Percentiles rank a stretch among this genome's conserved stretches.
phyloP scores from a whole-genome alignment of 2,329 filamentous ascomycete genomes.

The Madurella mycetomatis region DNA sequence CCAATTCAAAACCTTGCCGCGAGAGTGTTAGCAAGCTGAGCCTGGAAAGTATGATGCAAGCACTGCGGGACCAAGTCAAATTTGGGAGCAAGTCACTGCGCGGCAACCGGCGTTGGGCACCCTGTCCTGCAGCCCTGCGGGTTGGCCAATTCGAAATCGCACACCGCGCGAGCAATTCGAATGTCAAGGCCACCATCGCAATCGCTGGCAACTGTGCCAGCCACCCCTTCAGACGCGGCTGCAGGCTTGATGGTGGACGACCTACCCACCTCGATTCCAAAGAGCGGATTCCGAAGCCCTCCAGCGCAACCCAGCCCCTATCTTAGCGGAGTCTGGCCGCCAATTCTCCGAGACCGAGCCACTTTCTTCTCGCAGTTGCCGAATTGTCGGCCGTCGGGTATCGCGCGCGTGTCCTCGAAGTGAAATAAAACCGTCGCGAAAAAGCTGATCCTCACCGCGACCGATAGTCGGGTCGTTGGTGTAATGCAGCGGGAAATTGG shows the following conservation, averaged over 20 bases:
- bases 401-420: slow-evolving; percentile 12
- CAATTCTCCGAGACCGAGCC: slow-evolving; percentile 14
- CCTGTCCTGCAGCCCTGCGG: background rate
- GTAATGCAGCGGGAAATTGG: slow-evolving; percentile 22
- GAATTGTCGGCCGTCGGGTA: slow-evolving; percentile 7
- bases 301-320: slow-evolving; percentile 24
- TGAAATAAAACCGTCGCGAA: slow-evolving; percentile 15
- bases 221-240: background rate
- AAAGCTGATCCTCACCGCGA: slow-evolving; percentile 9
- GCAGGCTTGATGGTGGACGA: background rate
- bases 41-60: background rate
- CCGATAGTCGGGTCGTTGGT: slow-evolving; percentile 10
- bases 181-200: background rate
- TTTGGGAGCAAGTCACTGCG: background rate
- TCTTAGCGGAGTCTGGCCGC: slow-evolving; percentile 21
- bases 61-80: background rate
- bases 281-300: slow-evolving; percentile 10
- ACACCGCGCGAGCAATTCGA: background rate
- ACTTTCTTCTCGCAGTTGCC: slow-evolving; percentile 9
- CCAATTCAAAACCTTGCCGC: slow-evolving; percentile 4
- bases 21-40: slow-evolving; percentile 2
- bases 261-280: slow-evolving; percentile 21
- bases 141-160: slow-evolving; percentile 1
- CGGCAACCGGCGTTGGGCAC: background rate
- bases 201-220: background rate